Evolutionary conservation across 2,329 filamentous ascomycete species (phyloP).

Genomic region (Ceratocystis variospora): DNA sequence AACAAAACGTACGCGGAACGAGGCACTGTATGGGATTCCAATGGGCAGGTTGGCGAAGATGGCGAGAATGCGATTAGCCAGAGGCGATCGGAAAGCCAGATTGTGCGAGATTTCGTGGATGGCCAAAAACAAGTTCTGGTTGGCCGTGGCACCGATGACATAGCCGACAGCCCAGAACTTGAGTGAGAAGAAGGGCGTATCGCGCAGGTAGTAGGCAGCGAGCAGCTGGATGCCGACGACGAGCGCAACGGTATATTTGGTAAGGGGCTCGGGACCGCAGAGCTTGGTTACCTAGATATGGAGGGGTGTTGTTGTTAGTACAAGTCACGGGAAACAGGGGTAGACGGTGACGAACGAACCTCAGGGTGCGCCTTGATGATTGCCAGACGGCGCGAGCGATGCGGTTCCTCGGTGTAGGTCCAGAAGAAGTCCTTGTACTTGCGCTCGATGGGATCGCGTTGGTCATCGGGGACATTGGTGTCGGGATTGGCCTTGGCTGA

Average conservation of each 20-base stretch:
- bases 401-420: slow-evolving; percentile 97
- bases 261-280: slow-evolving; percentile 88
- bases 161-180: slow-evolving; percentile 80
- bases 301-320: neutral
- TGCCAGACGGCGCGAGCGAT: slow-evolving; percentile 74
- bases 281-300: slow-evolving; percentile 71
- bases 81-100: slow-evolving; percentile 69
- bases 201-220: slow-evolving; percentile 62
- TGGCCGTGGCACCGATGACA: slow-evolving; percentile 81
- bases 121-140: slow-evolving; percentile 96
- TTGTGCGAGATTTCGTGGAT: slow-evolving; percentile 99
- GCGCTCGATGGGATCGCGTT: slow-evolving; percentile 18
- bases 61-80: slow-evolving; percentile 72
- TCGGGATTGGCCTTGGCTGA: slow-evolving; percentile 6
- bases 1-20: slow-evolving; percentile 73
- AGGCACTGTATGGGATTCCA: slow-evolving; percentile 87
- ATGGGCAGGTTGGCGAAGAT: slow-evolving; percentile 94
- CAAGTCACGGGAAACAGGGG: neutral
- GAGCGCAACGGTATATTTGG: slow-evolving; percentile 76
- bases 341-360: slow-evolving; percentile 35
- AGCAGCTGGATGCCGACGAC: slow-evolving; percentile 73
- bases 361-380: slow-evolving; percentile 98
- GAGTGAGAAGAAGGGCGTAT: slow-evolving; percentile 69
- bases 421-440: slow-evolving; percentile 61
- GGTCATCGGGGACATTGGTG: slow-evolving; percentile 11